Percentiles rank a stretch among this genome's conserved stretches.
Evolutionary conservation across 129 eudicot species (phyloP).

Genomic region (Dittrichia graveolens): DNA sequence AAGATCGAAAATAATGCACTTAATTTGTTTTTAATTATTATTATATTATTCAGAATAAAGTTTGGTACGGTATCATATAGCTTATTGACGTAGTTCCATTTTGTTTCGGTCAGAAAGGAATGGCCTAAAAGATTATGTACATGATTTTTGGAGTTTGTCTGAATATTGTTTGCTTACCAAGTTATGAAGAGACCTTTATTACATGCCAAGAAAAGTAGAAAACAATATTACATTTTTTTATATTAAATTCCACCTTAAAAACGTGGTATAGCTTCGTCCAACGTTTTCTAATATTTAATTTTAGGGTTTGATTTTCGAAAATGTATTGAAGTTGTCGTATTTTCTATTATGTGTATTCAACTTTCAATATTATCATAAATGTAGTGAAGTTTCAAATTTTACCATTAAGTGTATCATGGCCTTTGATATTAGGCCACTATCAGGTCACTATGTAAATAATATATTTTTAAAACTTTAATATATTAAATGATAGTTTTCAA

Average conservation of each 20-base stretch:
- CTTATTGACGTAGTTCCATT: slow-evolving; percentile 18
- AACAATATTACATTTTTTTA: neutral
- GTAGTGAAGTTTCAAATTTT: too few relatives aligned
- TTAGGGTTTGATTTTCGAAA: neutral
- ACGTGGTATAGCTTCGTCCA: slow-evolving; percentile 17
- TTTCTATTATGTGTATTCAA: too few relatives aligned
- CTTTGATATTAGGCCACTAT: too few relatives aligned
- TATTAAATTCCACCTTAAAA: slow-evolving; percentile 14
- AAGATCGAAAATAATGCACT: too few relatives aligned
- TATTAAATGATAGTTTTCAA: too few relatives aligned
- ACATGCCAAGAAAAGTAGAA: slow-evolving; percentile 30
- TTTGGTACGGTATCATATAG: neutral
- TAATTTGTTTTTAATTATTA: too few relatives aligned
- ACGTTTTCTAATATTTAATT: neutral
- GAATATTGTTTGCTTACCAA: slow-evolving; percentile 25
- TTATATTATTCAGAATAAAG: slow-evolving; percentile 6
- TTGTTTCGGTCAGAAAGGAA: slow-evolving; percentile 18
- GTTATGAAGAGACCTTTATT: slow-evolving; percentile 25
- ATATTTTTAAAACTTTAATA: too few relatives aligned
- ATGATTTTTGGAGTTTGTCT: slow-evolving; percentile 31
- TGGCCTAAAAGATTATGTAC: slow-evolving; percentile 18
- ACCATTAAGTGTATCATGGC: too few relatives aligned
- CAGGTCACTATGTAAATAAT: too few relatives aligned
- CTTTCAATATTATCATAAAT: too few relatives aligned
- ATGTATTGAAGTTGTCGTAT: too few relatives aligned